A percentile compares a stretch with the other conserved stretches of the same genome.
phyloP scores from a whole-genome alignment of 169 alveolate species.

The Cryptosporidium viatorum region DNA sequence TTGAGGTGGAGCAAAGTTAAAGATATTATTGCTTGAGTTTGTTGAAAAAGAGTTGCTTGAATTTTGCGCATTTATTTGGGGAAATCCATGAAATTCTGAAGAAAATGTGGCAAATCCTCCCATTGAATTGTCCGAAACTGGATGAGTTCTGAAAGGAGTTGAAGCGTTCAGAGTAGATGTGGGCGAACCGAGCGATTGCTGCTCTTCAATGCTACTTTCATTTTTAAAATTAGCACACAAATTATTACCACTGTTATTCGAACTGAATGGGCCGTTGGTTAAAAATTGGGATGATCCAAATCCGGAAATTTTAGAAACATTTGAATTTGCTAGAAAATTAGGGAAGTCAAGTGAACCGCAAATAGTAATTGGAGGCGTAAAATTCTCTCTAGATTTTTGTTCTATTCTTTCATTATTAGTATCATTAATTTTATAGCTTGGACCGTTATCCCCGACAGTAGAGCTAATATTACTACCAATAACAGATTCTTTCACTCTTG shows the following conservation, averaged over 20 bases:
- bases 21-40: not conserved
- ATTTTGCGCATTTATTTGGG: conserved; percentile 11
- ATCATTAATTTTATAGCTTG: not conserved
- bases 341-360: conserved; percentile 19
- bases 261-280: conserved; percentile 42
- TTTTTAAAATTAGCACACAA: not conserved
- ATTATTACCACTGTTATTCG: conserved; percentile 1
- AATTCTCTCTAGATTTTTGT: not conserved
- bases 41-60: not conserved
- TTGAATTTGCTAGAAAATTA: not conserved
- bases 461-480: not conserved
- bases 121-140: not conserved
- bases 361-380: not conserved
- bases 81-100: conserved; percentile 21
- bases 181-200: not conserved
- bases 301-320: conserved; percentile 51
- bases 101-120: conserved; percentile 55
- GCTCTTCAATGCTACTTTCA: not conserved
- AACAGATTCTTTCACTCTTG: not conserved
- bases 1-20: conserved; percentile 74
- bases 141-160: conserved; percentile 23
- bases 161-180: not conserved
- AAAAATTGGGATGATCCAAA: conserved; percentile 59
- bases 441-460: not conserved
- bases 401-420: not conserved